A percentile compares a stretch with the other conserved stretches of the same genome.
Evolutionary conservation across 148 eudicot species (phyloP).

Genomic region (Chenopodium suecicum): DNA sequence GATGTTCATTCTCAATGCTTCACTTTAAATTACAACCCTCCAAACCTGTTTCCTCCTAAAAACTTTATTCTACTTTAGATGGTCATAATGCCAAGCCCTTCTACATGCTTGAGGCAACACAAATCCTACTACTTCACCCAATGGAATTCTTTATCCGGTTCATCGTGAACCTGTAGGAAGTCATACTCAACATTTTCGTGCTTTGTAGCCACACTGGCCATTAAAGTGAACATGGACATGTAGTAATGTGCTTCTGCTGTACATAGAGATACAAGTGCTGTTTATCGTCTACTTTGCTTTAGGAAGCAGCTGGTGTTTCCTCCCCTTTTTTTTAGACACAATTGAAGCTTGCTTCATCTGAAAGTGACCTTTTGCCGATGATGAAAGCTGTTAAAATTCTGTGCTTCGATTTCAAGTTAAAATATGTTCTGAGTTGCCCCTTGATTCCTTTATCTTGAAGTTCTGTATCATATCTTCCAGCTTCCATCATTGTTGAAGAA

Average conservation of each 20-base stretch:
- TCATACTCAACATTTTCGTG: background rate
- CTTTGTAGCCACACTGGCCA: background rate
- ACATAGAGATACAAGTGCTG: background rate
- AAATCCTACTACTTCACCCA: background rate
- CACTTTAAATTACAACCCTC: background rate
- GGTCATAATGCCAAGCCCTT: background rate
- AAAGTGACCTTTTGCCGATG: background rate
- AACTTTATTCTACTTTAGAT: background rate
- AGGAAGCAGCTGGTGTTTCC: background rate
- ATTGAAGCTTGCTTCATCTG: background rate
- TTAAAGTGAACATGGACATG: background rate
- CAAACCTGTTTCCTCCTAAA: background rate
- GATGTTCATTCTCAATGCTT: background rate
- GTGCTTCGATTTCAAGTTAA: background rate
- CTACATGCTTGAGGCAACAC: background rate
- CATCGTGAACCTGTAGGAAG: background rate
- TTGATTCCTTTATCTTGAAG: slow-evolving; percentile 4
- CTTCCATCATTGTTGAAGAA: slow-evolving; percentile 80
- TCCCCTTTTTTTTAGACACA: background rate
- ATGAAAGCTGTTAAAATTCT: background rate
- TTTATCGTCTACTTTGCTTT: background rate
- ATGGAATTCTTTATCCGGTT: background rate
- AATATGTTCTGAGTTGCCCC: background rate
- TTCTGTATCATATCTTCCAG: slow-evolving; percentile 42
- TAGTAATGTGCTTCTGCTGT: background rate